Percentiles rank a stretch among this genome's conserved stretches.
These are phyloP conservation scores for Chytriomyces hyalinus DNA, from an alignment of 192 early-diverging fungal species.

Conservation along the genomic window DNA sequence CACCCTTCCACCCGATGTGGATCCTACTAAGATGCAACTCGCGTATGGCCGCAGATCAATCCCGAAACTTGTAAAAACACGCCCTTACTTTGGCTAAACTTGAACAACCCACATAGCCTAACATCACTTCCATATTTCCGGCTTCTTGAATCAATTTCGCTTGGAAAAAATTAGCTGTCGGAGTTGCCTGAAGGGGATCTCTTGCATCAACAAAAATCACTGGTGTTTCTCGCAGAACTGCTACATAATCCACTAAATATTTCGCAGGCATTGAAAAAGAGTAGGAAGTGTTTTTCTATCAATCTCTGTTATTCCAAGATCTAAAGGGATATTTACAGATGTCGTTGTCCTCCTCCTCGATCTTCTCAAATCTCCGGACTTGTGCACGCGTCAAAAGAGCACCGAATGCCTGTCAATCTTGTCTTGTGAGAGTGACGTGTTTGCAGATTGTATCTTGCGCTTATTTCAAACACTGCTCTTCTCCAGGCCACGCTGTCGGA, in stretches of 20 bases:
- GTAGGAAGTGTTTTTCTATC: constrained; percentile 5
- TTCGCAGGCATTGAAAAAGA: constrained; percentile 46
- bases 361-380: constrained; percentile 31
- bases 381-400: constrained; percentile 54
- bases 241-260: constrained; percentile 56
- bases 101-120: constrained; percentile 3
- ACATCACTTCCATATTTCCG: background rate
- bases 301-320: background rate
- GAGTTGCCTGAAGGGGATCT: constrained; percentile 37
- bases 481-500: constrained; percentile 53
- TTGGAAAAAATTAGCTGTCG: constrained; percentile 30
- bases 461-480: background rate
- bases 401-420: constrained; percentile 55
- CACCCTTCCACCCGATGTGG: constrained; percentile 41
- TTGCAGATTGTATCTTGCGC: constrained; percentile 4
- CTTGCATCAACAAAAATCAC: constrained; percentile 41
- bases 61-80: constrained; percentile 54
- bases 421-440: constrained; percentile 33
- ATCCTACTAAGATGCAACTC: constrained; percentile 55
- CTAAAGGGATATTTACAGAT: background rate
- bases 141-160: background rate
- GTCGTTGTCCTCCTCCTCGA: constrained; percentile 22
- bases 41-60: constrained; percentile 55
- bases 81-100: background rate
- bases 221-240: constrained; percentile 52